A percentile compares a stretch with the other conserved stretches of the same genome.
Evolutionary conservation across 1,284 basidiomycete genomes (phyloP).

Genomic region (Ustilago hordei): DNA sequence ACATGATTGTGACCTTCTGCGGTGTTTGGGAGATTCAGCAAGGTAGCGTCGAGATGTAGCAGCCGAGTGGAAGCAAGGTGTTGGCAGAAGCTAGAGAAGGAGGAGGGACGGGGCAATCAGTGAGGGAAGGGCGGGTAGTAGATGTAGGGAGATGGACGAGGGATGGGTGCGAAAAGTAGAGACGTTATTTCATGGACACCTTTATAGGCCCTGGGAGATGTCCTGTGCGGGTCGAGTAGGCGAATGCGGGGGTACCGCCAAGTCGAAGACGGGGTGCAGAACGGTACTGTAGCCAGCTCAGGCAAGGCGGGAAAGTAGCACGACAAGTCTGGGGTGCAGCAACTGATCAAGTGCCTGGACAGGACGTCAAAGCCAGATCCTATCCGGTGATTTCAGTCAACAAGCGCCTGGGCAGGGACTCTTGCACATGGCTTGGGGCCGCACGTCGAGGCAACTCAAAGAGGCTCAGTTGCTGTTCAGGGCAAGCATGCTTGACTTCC

Average conservation of each 20-base stretch:
- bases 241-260: slow-evolving; percentile 24
- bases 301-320: background rate
- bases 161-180: background rate
- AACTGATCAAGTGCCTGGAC: slow-evolving; percentile 4
- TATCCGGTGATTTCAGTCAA: background rate
- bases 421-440: background rate
- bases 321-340: slow-evolving; percentile 23
- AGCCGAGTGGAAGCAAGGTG: background rate
- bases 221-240: background rate
- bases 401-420: background rate
- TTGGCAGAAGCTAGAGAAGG: background rate
- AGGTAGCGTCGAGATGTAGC: background rate
- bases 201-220: slow-evolving; percentile 22
- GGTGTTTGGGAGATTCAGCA: background rate
- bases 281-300: background rate
- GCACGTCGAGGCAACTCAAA: background rate
- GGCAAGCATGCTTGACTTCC: slow-evolving; percentile 11
- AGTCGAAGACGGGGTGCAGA: slow-evolving; percentile 1
- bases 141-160: slow-evolving; percentile 13
- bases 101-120: background rate
- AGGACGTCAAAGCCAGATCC: background rate
- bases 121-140: background rate
- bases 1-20: slow-evolving; percentile 20
- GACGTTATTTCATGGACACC: background rate
- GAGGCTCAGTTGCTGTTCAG: slow-evolving; percentile 1